Percentiles rank a stretch among this genome's conserved stretches.
Evolutionary conservation across 345 rosid species (phyloP).

Genomic region (Stellera chamaejasme): DNA sequence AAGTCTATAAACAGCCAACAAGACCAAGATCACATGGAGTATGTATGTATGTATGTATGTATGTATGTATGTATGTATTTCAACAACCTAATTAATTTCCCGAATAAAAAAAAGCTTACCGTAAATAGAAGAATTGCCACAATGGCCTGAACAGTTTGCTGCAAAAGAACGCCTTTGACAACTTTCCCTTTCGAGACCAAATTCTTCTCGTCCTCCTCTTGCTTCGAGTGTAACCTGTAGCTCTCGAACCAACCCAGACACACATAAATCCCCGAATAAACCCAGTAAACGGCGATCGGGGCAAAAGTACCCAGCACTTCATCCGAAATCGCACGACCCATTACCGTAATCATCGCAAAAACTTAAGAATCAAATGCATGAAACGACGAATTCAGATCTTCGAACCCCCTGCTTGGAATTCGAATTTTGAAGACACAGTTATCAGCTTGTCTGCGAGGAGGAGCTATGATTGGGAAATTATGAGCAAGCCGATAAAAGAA

Average conservation of each 20-base stretch:
- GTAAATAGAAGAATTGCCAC: constrained; percentile 68
- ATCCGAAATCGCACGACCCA: constrained; percentile 66
- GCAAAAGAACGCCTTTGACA: constrained; percentile 79
- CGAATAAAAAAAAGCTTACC: constrained; percentile 23
- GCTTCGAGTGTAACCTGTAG: constrained; percentile 72
- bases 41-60: too few species aligned
- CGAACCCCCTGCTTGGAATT: too few species aligned
- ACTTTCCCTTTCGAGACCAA: constrained; percentile 63
- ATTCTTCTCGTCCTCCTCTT: constrained; percentile 75
- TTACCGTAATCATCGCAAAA: constrained; percentile 2
- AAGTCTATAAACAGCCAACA: too few species aligned
- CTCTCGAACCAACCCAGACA: constrained; percentile 40
- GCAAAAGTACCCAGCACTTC: constrained; percentile 67
- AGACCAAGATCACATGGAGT: too few species aligned
- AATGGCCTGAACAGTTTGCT: constrained; percentile 67
- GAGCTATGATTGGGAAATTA: too few species aligned
- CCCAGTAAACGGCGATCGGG: constrained; percentile 78
- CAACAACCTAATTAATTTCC: too few species aligned
- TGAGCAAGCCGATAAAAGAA: too few species aligned
- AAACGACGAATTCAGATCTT: too few species aligned
- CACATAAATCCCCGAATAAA: constrained; percentile 67
- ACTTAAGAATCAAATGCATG: too few species aligned
- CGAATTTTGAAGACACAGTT: too few species aligned
- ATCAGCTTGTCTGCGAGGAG: too few species aligned
- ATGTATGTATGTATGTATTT: too few species aligned